These are phyloP conservation scores for Logfia minima DNA, from an alignment of 129 eudicot species.

Conservation along the genomic window DNA sequence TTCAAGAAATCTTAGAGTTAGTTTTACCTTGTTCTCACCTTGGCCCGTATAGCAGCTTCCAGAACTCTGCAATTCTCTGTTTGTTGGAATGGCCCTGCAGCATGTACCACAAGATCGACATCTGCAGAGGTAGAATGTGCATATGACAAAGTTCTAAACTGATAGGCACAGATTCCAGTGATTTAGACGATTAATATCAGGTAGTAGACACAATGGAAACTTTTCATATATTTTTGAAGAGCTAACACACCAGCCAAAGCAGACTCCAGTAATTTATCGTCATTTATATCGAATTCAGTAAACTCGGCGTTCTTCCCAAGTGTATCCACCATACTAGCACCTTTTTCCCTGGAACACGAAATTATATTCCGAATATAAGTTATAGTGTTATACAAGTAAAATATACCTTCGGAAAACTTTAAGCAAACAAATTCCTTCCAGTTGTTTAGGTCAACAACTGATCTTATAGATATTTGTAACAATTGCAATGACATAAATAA, in stretches of 20 bases:
- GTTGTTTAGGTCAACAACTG: not conserved
- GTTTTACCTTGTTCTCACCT: conserved; percentile 90
- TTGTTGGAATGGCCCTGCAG: conserved; percentile 98
- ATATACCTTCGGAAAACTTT: not conserved
- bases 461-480: not conserved
- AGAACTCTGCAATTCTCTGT: conserved; percentile 74
- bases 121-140: conserved; percentile 45
- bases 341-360: conserved; percentile 70
- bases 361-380: not conserved
- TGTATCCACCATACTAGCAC: conserved; percentile 67
- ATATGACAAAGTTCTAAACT: not conserved
- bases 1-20: conserved; percentile 2
- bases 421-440: not conserved
- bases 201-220: not conserved
- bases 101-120: conserved; percentile 89
- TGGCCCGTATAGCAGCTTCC: conserved; percentile 95
- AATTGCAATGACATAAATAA: not conserved
- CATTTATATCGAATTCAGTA: conserved; percentile 61
- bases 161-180: not conserved
- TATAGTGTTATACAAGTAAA: conserved; percentile 4
- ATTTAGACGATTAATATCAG: not conserved
- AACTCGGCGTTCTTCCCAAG: conserved; percentile 69
- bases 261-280: conserved; percentile 51
- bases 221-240: conserved; percentile 4
- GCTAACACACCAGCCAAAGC: conserved; percentile 53